Evolutionary conservation across 805 yeast species (phyloP), one percentile per base, ranked within the genome.

Genomic region (Metschnikowia lachancei): DNA sequence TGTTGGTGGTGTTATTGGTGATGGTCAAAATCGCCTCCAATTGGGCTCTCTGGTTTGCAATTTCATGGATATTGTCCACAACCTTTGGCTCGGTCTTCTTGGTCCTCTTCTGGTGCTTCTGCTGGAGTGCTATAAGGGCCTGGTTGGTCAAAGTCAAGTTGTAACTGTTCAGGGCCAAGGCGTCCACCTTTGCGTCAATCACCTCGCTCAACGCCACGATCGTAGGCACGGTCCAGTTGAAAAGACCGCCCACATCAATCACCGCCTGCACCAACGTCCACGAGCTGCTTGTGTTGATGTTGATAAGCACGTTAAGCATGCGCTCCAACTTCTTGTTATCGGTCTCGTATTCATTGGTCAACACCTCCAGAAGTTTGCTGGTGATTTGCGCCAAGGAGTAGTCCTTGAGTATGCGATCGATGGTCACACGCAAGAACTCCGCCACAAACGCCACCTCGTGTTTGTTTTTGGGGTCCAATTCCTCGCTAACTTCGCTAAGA

Each of bases 191-290:
- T 13, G 60, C 49, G 26, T 68, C 70, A 20, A 85, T 66, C n/a
- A 74, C 67, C 14, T 52, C 61, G 36, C 74, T 65, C 46, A 84
- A 70, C 17, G 64, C 63, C 19, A 67, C 67, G 40, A 83, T 66
- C 31, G 78, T 72, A 7, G 78, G 75, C 31, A 72, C 69, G 41
- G 77, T 76, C 78, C 87, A 80, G 50, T 81, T 78, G 60, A 86
- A 78, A 39, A 87, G 66, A 1, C 94, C 94, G 43, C 83, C 83
- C 1, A 87, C 80, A 60, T 87, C 94, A 42, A 87, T 76, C 39
- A 86, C 74, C 18, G 83, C 72, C 46, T 82, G 77, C 36, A 86
- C 66, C n/a, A 85, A 65, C 41, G 75, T 77, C 75, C 80, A 81
- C 10, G 87, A 83, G 47, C 74, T 74, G 46, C 75, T 65, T 43